These are phyloP conservation scores for Scutellaria minor DNA, from an alignment of 257 asterid genomes.

Conservation along the genomic window DNA sequence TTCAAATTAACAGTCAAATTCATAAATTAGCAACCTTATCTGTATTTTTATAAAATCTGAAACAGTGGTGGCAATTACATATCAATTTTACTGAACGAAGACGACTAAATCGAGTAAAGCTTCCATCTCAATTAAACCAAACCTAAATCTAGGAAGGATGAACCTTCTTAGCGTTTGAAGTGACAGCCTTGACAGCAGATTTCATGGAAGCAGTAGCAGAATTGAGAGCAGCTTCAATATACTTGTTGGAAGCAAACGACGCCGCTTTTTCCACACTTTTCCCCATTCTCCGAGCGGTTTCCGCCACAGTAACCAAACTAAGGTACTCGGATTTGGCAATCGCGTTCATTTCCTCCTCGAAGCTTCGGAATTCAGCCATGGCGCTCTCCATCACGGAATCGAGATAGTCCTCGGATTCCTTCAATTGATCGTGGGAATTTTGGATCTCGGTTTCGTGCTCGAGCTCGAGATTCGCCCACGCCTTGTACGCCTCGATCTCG, in stretches of 20 bases:
- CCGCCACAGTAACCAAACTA: constrained; percentile 55
- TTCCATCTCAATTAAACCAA: not conserved
- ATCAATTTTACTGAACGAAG: not conserved
- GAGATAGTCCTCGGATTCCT: constrained; percentile 62
- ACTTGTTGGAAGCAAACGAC: constrained; percentile 65
- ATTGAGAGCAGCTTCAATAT: constrained; percentile 75
- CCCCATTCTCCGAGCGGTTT: constrained; percentile 63
- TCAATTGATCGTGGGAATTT: constrained; percentile 43
- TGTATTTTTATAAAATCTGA: not conserved
- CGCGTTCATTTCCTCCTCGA: constrained; percentile 80
- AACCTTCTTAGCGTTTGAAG: constrained; percentile 70
- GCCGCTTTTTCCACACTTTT: constrained; percentile 65
- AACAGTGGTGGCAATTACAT: not conserved
- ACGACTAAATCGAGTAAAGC: not conserved
- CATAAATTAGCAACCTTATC: no score
- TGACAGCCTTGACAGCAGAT: constrained; percentile 65
- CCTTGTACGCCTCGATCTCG: constrained; percentile 83
- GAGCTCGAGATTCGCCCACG: constrained; percentile 86
- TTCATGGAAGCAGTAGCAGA: constrained; percentile 82
- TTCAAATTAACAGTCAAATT: no score
- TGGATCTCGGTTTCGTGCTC: constrained; percentile 48
- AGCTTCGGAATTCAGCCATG: constrained; percentile 76
- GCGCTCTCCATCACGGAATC: constrained; percentile 87
- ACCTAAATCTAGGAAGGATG: constrained; percentile 66
- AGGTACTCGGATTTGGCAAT: constrained; percentile 51